Conservation (phyloP, 2,329 filamentous ascomycete species). For the Sclerotinia trifoliorum region DNA sequence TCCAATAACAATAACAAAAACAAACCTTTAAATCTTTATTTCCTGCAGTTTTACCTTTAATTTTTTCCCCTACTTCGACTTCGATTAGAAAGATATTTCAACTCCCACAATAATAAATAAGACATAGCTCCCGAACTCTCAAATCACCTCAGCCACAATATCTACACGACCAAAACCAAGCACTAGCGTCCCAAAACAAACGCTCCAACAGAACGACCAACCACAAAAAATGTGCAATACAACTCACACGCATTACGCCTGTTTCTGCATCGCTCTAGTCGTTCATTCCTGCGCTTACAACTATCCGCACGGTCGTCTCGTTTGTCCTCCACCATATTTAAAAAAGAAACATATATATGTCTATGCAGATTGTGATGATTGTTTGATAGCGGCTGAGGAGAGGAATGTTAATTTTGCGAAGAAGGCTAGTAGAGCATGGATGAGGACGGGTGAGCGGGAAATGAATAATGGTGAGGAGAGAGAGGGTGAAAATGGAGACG, state of each 20-base stretch:
- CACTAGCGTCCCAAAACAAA: neutral
- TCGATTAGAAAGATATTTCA: neutral
- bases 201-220: neutral
- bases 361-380: constrained; percentile 4
- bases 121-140: neutral
- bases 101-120: neutral
- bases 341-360: neutral
- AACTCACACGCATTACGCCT: constrained; percentile 2
- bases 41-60: neutral
- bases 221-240: constrained; percentile 1
- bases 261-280: neutral
- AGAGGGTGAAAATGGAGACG: too few species aligned
- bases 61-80: too few species aligned
- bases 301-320: neutral
- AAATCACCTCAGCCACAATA: neutral
- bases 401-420: neutral
- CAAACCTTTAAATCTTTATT: neutral
- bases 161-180: neutral
- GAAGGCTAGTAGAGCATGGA: neutral
- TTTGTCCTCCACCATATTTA: neutral
- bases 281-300: neutral
- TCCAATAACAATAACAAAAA: too few species aligned
- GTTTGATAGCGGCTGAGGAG: neutral
- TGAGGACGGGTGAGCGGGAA: neutral
- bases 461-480: neutral